Evolutionary conservation across 306 rosid genomes (phyloP).

Genomic region (Hippophae rhamnoides): DNA sequence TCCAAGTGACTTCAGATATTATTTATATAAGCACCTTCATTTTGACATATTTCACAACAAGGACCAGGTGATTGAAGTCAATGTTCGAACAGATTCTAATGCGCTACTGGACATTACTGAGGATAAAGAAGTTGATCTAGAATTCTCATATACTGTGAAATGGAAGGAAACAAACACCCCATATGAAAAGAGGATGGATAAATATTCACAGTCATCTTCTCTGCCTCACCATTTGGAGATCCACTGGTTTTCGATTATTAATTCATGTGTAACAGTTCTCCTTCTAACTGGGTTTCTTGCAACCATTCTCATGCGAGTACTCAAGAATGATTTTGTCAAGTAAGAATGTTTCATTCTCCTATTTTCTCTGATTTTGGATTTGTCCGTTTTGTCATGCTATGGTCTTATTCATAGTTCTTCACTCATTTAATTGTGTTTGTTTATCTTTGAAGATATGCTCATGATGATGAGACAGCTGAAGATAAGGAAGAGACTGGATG

Average conservation of each 20-base stretch:
- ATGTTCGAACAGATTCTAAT: conserved; percentile 76
- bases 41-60: conserved; percentile 67
- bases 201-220: conserved; percentile 90
- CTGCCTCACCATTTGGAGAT: conserved; percentile 92
- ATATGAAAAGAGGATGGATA: conserved; percentile 90
- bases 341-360: conserved; percentile 24
- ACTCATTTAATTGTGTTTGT: not conserved
- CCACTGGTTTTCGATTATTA: conserved; percentile 95
- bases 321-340: conserved; percentile 98
- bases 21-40: conserved; percentile 81
- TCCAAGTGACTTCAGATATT: conserved; percentile 72
- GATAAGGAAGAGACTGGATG: conserved; percentile 98
- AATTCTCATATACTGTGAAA: conserved; percentile 71
- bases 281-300: conserved; percentile 95
- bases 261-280: conserved; percentile 95
- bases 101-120: conserved; percentile 81
- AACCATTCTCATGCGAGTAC: conserved; percentile 93
- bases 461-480: conserved; percentile 96
- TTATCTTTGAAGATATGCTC: conserved; percentile 57
- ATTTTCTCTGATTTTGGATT: conserved; percentile 1
- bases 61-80: conserved; percentile 78
- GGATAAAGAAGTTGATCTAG: conserved; percentile 69
- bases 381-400: conserved; percentile 5
- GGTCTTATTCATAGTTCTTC: conserved; percentile 7
- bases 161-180: conserved; percentile 78